phyloP scores from a whole-genome alignment of 306 rosid species.

The Rosa rugosa region DNA sequence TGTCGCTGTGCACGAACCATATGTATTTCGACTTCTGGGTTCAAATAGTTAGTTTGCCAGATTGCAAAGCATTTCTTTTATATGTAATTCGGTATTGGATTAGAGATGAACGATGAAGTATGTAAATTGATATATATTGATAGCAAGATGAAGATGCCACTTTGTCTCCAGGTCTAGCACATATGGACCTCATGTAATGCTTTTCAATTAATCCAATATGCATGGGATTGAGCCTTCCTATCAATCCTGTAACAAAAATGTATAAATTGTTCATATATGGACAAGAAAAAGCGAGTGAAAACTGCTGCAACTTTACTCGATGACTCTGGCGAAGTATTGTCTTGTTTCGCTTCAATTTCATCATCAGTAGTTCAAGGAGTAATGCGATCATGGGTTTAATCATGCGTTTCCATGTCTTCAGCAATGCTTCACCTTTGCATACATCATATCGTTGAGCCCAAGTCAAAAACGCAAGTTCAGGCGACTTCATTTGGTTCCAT shows the following conservation, averaged over 20 bases:
- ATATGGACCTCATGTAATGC: background rate
- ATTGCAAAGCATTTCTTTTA: constrained; percentile 47
- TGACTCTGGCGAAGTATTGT: background rate
- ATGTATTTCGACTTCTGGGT: constrained; percentile 44
- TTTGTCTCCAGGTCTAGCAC: background rate
- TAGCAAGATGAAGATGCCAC: background rate
- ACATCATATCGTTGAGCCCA: background rate
- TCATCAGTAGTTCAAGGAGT: background rate
- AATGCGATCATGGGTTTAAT: no score
- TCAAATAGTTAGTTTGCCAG: constrained; percentile 44
- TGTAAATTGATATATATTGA: background rate
- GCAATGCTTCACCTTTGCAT: background rate
- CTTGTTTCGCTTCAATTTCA: background rate
- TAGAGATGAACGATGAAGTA: constrained; percentile 35
- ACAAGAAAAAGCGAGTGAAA: background rate
- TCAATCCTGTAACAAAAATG: background rate
- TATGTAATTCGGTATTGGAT: constrained; percentile 30
- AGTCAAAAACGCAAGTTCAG: background rate
- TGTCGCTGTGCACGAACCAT: constrained; percentile 47
- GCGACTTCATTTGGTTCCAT: constrained; percentile 1
- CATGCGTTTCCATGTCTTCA: background rate
- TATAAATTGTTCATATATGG: background rate
- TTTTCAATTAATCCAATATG: background rate
- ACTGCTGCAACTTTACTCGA: background rate
- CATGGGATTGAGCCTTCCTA: background rate